These are phyloP conservation scores for Hypoxylon sp. DNA, from an alignment of 2,329 filamentous ascomycete species.

Conservation along the genomic window DNA sequence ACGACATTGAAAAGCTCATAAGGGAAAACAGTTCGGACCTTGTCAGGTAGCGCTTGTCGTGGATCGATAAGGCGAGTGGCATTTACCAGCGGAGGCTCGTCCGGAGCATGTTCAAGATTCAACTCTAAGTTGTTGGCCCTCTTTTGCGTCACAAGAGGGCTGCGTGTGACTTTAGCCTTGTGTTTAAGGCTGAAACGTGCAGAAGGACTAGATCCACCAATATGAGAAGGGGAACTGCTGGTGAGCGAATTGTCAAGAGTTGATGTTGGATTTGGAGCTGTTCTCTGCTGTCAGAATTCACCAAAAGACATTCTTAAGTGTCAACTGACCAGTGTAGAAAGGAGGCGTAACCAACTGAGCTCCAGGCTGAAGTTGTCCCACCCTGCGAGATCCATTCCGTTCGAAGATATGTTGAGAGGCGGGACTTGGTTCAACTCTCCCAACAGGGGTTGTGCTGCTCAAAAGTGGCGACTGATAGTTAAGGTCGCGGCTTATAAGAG, in stretches of 20 bases:
- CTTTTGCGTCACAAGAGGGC: conserved; percentile 38
- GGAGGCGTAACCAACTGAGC: conserved; percentile 45
- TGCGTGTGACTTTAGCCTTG: conserved; percentile 34
- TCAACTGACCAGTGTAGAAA: conserved; percentile 45
- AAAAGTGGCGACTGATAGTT: conserved; percentile 44
- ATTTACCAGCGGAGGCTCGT: conserved; percentile 56
- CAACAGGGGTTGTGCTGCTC: conserved; percentile 26
- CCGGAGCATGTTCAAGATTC: conserved; percentile 49
- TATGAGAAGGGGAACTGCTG: conserved; percentile 49
- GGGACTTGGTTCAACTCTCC: conserved; percentile 35
- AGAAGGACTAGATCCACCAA: conserved; percentile 52
- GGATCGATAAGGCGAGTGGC: conserved; percentile 60
- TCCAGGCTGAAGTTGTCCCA: conserved; percentile 41
- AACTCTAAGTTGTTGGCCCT: conserved; percentile 45
- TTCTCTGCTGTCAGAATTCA: conserved; percentile 32
- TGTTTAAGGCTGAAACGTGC: conserved; percentile 45
- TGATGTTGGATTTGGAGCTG: conserved; percentile 42
- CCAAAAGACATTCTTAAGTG: not conserved
- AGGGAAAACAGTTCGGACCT: conserved; percentile 77
- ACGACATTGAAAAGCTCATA: conserved; percentile 85
- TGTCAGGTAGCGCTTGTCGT: conserved; percentile 74
- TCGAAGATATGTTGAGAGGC: conserved; percentile 35
- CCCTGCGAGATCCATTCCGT: conserved; percentile 37
- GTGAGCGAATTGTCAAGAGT: conserved; percentile 38
- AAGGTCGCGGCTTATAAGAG: conserved; percentile 38